Conservation (phyloP, 1,284 basidiomycete genomes). For the Mixia osmundae region DNA sequence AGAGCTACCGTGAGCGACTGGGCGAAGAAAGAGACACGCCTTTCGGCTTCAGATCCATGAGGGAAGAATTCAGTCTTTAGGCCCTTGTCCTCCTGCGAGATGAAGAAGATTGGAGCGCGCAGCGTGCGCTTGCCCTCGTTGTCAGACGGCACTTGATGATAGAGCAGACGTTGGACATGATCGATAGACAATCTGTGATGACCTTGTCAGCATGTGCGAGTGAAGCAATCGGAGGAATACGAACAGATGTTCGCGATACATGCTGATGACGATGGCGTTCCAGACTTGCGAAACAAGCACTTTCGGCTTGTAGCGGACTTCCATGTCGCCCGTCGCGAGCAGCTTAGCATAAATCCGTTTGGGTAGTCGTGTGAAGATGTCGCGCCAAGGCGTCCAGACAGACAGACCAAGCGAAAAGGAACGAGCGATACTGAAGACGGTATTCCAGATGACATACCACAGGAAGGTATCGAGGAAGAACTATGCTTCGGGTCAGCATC, state of each 20-base stretch:
- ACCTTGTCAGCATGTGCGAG: not conserved
- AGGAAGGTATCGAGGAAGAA: slow-evolving; percentile 96
- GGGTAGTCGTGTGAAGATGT: slow-evolving; percentile 73
- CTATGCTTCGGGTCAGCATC: slow-evolving; percentile 65
- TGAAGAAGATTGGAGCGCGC: slow-evolving; percentile 82
- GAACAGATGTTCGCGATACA: slow-evolving; percentile 90
- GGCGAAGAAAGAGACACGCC: slow-evolving; percentile 87
- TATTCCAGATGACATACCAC: slow-evolving; percentile 92
- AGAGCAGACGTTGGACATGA: slow-evolving; percentile 78
- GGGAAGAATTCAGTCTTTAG: slow-evolving; percentile 84
- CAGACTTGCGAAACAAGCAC: slow-evolving; percentile 90
- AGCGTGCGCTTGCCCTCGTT: slow-evolving; percentile 64
- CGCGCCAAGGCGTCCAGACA: slow-evolving; percentile 93
- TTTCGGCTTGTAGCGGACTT: slow-evolving; percentile 92
- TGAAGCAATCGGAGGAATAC: slow-evolving; percentile 24
- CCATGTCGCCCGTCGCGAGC: slow-evolving; percentile 73
- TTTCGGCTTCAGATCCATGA: slow-evolving; percentile 67
- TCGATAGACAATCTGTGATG: slow-evolving; percentile 42
- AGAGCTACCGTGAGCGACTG: slow-evolving; percentile 75
- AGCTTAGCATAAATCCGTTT: slow-evolving; percentile 89
- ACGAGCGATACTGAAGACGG: slow-evolving; percentile 68
- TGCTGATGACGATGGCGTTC: slow-evolving; percentile 98
- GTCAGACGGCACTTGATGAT: slow-evolving; percentile 71
- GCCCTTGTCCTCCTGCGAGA: slow-evolving; percentile 60
- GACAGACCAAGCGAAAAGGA: slow-evolving; percentile 75